These are phyloP conservation scores for Pueraria montana DNA, from an alignment of 306 rosid species.

Conservation along the genomic window DNA sequence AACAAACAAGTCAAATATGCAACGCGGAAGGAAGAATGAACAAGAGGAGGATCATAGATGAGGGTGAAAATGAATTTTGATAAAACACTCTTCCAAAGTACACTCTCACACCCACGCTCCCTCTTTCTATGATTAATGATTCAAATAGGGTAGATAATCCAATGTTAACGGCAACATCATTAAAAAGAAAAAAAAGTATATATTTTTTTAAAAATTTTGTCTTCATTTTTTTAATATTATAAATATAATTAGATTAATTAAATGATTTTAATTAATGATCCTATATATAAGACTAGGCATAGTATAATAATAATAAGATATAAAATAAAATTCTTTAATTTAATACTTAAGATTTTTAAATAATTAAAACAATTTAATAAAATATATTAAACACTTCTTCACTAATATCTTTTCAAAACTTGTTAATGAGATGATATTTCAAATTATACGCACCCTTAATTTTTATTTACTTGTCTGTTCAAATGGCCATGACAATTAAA, in stretches of 20 bases:
- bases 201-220: background rate
- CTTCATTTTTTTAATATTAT: background rate
- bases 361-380: background rate
- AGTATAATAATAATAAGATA: background rate
- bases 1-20: background rate
- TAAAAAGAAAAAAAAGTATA: background rate
- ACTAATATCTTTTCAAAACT: no score
- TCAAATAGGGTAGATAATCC: background rate
- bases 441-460: no score
- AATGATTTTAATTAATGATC: background rate
- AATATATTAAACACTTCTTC: background rate
- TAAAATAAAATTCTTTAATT: background rate
- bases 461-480: no score
- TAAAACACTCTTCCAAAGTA: background rate
- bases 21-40: background rate
- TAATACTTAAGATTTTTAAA: background rate
- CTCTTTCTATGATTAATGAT: background rate
- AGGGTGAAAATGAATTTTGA: constrained; percentile 19
- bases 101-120: no score
- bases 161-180: background rate
- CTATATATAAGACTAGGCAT: background rate
- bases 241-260: background rate
- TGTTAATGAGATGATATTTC: no score
- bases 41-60: background rate
- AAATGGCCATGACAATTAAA: no score